Base-by-base conservation (phyloP, 805 yeast genomes). In the Saccharomycopsis babjevae region DNA sequence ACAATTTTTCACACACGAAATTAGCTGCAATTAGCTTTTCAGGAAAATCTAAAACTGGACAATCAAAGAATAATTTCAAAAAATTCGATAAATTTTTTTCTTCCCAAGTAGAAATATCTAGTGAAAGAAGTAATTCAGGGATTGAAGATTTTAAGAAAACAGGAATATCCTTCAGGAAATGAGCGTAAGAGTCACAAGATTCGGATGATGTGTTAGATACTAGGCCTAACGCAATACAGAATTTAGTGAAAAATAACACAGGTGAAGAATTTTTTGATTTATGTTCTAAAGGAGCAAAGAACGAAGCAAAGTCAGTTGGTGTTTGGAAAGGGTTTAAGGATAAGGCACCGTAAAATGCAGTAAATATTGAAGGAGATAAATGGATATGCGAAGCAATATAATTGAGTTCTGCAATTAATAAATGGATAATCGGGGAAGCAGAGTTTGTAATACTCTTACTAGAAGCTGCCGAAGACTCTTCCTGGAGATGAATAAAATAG, bases 321-420 rank as follows among this genome's bases (percentile, higher is more conserved):
- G 52, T 3, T 22, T 46, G 28, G n/a, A 46, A 28, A 46, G 52
- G 52, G 15, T 46, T 46, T 25, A 46, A 46, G 3, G 66, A 56
- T 54, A 70, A 68, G 38, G 61, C 62, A 20, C 68, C 66, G 42
- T 73, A 72, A 58, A 78, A 72, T 5, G 71, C 63, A 20, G n/a
- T 5, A 15, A 54, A 54, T 64, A 28, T 54, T 25, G 52, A 62
- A 57, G 59, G 64, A 50, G 59, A 67, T 62, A 36, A 57, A 58
- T 55, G 62, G 57, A 57, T 63, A 55, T 62, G 58, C 22, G 65
- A 32, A 13, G 72, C 65, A 43, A 71, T 57, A 56, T 59, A 63
- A 42, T 68, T 62, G 32, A 72, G 57, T 65, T 69, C 71, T 59
- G 64, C 57, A 25, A 66, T 54, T 30, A 71, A 59, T 57, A 71